Evolutionary conservation across 495 filamentous ascomycete species (phyloP), one percentile per base, ranked within the genome.

Genomic region (Neurospora sublineolata): DNA sequence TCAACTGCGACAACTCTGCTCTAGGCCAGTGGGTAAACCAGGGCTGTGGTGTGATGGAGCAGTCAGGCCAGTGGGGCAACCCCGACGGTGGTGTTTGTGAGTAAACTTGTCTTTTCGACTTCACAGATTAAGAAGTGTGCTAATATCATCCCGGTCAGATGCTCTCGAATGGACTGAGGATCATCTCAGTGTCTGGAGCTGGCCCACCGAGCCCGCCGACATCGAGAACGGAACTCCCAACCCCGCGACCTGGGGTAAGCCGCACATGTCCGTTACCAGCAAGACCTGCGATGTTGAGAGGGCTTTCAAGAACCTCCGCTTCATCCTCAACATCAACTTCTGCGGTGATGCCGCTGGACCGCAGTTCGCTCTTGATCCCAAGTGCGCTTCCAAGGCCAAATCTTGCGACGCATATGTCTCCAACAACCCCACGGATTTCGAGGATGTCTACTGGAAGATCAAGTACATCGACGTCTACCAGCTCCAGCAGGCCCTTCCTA

Each of bases 161-260:
- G 91, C 92, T 3, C 89, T 90, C 79, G 86, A 94, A 75, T 93
- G 91, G 91, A 89, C 84, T 37, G 80, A 81, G 4, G 76, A 86
- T 9, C 83, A 75, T 72, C 88, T 96, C 77, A 88, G 87, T 74
- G 87, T 97, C 70, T 96, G 88, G 87, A 90, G 88, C 82, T 94
- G 92, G 81, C 76, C 89, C 14, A 72, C 75, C 1, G 87, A 90
- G 52, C 83, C 83, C 30, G 6, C 30, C 0, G 78, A 82, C 60
- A 71, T 84, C 40, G 87, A 87, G 8, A 75, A 74, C 4, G 88
- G 89, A 36, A 83, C 78, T 0, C 94, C 94, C 4, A 83, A 91
- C 71, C 86, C 89, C 2, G 73, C 78, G 14, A 74, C 71, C 6
- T 97, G 93, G 84, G 92, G 91, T 23, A 84, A 77, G 4, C 92